These are phyloP conservation scores for Trypanosoma scelopori DNA, from an alignment of 208 protist species.

Conservation along the genomic window DNA sequence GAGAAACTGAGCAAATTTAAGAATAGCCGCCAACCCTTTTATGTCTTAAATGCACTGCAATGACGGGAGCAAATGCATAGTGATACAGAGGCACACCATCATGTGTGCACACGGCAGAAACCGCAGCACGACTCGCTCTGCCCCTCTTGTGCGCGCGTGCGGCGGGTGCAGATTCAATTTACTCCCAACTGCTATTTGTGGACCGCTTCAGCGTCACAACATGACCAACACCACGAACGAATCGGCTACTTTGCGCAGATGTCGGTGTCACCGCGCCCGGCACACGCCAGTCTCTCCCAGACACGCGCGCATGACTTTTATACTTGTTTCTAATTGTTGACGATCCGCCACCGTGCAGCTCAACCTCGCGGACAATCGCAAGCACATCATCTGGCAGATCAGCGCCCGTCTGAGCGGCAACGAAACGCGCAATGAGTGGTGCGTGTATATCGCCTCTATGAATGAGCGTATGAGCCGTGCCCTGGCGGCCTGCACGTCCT, in stretches of 20 bases:
- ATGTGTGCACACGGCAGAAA: neutral
- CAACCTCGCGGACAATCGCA: constrained; percentile 19
- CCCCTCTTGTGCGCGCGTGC: too few relatives aligned
- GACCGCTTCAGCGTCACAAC: constrained; percentile 27
- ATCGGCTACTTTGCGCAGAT: constrained; percentile 11
- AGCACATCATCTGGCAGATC: constrained; percentile 21
- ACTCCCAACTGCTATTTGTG: neutral
- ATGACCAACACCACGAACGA: constrained; percentile 23
- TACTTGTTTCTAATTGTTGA: neutral
- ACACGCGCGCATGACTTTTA: constrained; percentile 18
- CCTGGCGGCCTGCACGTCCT: constrained; percentile 93
- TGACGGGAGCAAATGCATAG: neutral
- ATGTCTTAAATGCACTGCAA: too few relatives aligned
- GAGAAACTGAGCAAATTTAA: too few relatives aligned
- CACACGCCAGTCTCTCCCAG: constrained; percentile 21
- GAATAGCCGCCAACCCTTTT: too few relatives aligned
- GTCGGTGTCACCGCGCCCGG: neutral
- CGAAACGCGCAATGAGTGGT: constrained; percentile 53
- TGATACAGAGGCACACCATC: neutral
- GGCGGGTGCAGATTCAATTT: too few relatives aligned
- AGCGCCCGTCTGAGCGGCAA: constrained; percentile 41
- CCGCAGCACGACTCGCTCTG: too few relatives aligned
- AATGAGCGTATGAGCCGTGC: constrained; percentile 94
- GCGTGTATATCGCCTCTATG: constrained; percentile 53
- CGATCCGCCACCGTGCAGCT: constrained; percentile 11